A percentile compares a stretch with the other conserved stretches of the same genome.
These are phyloP conservation scores for Coniophora puteana DNA, from an alignment of 1,284 basidiomycete species.

Conservation along the genomic window DNA sequence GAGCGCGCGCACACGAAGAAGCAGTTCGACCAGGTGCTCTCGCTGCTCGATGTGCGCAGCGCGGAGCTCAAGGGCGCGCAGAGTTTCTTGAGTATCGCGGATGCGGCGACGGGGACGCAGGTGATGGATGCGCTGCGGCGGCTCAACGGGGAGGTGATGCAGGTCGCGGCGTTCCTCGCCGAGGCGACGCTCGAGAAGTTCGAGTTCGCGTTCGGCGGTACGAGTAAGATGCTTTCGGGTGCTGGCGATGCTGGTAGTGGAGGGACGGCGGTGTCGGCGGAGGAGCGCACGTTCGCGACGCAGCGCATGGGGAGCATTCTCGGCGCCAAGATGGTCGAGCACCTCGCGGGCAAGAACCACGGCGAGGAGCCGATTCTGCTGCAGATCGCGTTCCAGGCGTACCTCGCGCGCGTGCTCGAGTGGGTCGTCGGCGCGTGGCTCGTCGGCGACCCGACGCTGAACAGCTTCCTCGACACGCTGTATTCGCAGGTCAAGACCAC, in stretches of 20 bases:
- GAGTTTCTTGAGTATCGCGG: constrained; percentile 29
- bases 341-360: constrained; percentile 24
- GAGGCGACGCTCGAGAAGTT: constrained; percentile 31
- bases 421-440: constrained; percentile 27
- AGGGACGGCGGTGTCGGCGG: too few relatives aligned
- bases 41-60: constrained; percentile 28
- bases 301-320: background rate
- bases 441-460: constrained; percentile 22
- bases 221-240: too few relatives aligned
- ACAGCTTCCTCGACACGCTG: constrained; percentile 23
- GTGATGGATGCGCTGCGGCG: constrained; percentile 28
- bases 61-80: constrained; percentile 34
- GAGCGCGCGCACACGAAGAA: too few relatives aligned
- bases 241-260: too few relatives aligned
- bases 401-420: constrained; percentile 20
- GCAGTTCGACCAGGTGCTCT: constrained; percentile 13
- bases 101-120: constrained; percentile 28
- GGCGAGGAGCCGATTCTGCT: constrained; percentile 28
- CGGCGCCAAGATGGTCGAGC: constrained; percentile 18
- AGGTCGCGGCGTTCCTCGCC: constrained; percentile 32
- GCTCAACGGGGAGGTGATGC: constrained; percentile 31
- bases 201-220: constrained; percentile 9
- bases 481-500: constrained; percentile 21
- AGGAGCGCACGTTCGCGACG: background rate
- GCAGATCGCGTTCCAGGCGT: constrained; percentile 31